Evolutionary conservation across 2,329 filamentous ascomycete genomes (phyloP), one percentile per base, ranked within the genome.

Genomic region (Alternaria triticina): DNA sequence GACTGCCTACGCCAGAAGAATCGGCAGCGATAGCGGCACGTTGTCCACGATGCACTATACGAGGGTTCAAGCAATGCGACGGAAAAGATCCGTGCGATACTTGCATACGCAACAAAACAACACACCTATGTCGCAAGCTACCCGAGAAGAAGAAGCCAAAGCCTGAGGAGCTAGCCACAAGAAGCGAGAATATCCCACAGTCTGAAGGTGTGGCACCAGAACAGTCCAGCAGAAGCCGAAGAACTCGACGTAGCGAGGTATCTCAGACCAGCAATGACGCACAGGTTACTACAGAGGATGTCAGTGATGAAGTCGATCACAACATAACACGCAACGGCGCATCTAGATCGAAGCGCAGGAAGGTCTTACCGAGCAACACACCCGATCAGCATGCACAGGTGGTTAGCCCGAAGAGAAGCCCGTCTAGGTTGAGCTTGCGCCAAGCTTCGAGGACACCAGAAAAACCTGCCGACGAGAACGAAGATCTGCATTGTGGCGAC

Each of bases 31-130:
- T 59, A n/a, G 65, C 56, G 33, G 68, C 65, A 10, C 68, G 68
- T 10, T 72, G 68, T 27, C 61, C 51, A 5, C 63, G 60, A 7
- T 72, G 70, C 27, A 70, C 55, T 9, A 55, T 22, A 22, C 54
- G 67, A n/a, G 70, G 68, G 0, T 66, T 68, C 23, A 68, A 60
- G 33, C 61, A 23, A 0, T 72, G 68, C 23, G 40, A 59, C 33
- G 63, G 65, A 10, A 54, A 8, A 0, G n/a, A 33, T 8, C 62
- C 55, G 3, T 69, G 70, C 47, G 57, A 64, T 25, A 59, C 52
- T 10, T 72, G 66, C 12, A 57, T 59, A 8, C 52, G 55, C 6
- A 59, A 68, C 13, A 63, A 57, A 17, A 65, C 64, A 1, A 1
- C 12, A 27, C 40, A 63, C 15, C 11, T 46, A 20, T 63, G 61